Evolutionary conservation across 2,329 filamentous ascomycete species (phyloP), one percentile per base, ranked within the genome.

Genomic region (Colletotrichum sp.): DNA sequence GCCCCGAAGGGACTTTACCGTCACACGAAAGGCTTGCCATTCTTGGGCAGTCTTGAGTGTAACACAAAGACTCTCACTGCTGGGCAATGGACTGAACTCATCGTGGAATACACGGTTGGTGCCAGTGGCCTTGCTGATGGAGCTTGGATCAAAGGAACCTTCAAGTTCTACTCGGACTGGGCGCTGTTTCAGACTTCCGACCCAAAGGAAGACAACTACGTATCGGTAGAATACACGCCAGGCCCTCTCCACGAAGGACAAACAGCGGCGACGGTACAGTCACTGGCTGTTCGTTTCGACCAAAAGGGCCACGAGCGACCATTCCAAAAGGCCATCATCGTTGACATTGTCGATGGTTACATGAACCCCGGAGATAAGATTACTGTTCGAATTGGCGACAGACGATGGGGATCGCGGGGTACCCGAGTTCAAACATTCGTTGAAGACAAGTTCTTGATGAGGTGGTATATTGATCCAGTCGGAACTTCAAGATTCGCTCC

Each of bases 91-190:
- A 82, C 81, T 9, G 82, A 84, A 57, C 66, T 82, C 12, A 62
- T 79, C 5, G 64, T 80, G n/a, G 79, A 78, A 6, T 84, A 83
- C 71, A 80, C 78, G 4, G 78, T 81, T 15, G 83, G 83, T 5
- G 82, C 77, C 6, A 82, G 80, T 62, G 82, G 82, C n/a, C 78
- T 83, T 16, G 82, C 81, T 3, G 82, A 84, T 71, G 82, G 83
- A 3, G 83, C 83, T 6, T 85, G 81, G 83, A 84, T 85, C 66
- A 85, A 85, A 69, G 83, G 83, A 3, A 85, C 83, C 0, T 85
- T 85, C 80, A 84, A 85, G 61, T 85, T 85, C 52, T 85, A 85
- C 76, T 84, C 83, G 34, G 83, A 84, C 76, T 84, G 82, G 83
- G 82, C 82, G 4, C 74, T 84, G 2, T 84, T 84, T 64, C 82